Percentiles rank a stretch among this genome's conserved stretches.
These are phyloP conservation scores for Pestalotiopsis sp. DNA, from an alignment of 2,329 filamentous ascomycete genomes.

Conservation along the genomic window DNA sequence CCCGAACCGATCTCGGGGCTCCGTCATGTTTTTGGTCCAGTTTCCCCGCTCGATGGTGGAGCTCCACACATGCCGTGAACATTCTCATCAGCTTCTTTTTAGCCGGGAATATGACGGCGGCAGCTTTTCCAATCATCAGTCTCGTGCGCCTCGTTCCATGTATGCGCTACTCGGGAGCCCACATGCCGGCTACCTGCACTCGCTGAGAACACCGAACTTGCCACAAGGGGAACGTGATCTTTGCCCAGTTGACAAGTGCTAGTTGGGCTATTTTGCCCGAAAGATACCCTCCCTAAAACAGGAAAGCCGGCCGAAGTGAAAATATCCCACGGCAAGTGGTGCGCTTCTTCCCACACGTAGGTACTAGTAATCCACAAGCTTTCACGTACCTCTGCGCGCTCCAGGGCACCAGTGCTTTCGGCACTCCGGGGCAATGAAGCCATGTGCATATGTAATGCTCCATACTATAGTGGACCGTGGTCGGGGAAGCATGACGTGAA, in stretches of 20 bases:
- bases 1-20: conserved; percentile 9
- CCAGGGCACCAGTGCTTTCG: not conserved
- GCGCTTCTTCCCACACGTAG: not conserved
- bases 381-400: not conserved
- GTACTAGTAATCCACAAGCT: not conserved
- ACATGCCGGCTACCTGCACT: no score
- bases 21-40: not conserved
- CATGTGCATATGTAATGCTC: not conserved
- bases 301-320: not conserved
- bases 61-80: conserved; percentile 6
- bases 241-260: not conserved
- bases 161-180: not conserved
- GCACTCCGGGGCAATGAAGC: not conserved
- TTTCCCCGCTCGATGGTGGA: not conserved
- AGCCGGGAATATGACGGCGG: conserved; percentile 3
- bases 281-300: not conserved
- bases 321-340: not conserved
- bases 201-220: no score
- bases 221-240: not conserved
- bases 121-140: not conserved
- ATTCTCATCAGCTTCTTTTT: not conserved
- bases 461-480: not conserved
- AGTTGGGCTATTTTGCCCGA: not conserved
- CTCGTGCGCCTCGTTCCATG: not conserved
- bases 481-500: not conserved